Evolutionary conservation across 768 basidiomycete species (phyloP), one percentile per base, ranked within the genome.

Genomic region (Leccinum uliginosum): DNA sequence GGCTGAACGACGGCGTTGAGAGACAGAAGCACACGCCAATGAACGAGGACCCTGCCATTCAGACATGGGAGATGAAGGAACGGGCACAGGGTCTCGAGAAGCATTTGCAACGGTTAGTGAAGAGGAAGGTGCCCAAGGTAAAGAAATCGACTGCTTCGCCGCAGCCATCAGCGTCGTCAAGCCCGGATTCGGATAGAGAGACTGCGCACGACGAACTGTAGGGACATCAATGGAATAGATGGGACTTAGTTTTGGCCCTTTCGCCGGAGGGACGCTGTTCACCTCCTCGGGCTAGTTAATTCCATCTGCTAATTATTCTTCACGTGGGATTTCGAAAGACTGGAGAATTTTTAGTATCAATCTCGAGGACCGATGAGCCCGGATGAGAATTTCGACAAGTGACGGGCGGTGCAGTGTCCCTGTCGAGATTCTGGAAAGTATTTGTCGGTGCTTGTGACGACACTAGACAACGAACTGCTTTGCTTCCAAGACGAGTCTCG

Each of bases 41-140:
- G 68, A 82, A 89, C 64, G 84, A 92, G 67, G 85, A 97, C 67
- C 93, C 94, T 3, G 88, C 88, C n/a, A 83, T 98, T 30, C 81
- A 85, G 73, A 89, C 87, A 50, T 81, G 75, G 62, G 94, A 98
- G 73, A 86, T 98, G 83, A 87, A 86, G 74, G 84, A 85, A 54
- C 79, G 88, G 55, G 89, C 89, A 26, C 89, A 87, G 79, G 80
- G 80, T 45, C 75, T 97, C 34, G 93, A 96, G 78, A 82, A 76
- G 51, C 86, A 86, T 49, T 66, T 91, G 71, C 82, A 84, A 69
- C 84, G 78, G 67, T 65, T 92, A 57, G 80, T 79, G 63, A 87
- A 77, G 76, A 78, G 87, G 71, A 90, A 83, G 75, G 74, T 78
- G 45, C 85, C 88, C 3, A 88, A 87, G 71, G 68, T 73, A 54